These are phyloP conservation scores for Coemansia sp. DNA, from an alignment of 192 early-diverging fungal species.

Conservation along the genomic window DNA sequence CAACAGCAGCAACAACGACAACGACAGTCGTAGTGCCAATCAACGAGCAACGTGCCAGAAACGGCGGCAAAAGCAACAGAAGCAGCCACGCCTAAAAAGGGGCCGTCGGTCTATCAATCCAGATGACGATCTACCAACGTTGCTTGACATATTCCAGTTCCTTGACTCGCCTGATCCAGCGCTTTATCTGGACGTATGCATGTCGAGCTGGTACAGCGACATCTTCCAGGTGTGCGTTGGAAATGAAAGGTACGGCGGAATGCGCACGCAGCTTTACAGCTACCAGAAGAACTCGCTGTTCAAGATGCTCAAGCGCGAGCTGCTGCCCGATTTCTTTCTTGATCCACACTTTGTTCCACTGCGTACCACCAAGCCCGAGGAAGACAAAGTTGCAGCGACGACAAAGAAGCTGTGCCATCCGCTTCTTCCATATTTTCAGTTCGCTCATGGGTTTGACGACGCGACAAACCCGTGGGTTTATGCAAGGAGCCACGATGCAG, in stretches of 20 bases:
- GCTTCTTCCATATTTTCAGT: conserved; percentile 45
- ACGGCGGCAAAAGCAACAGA: conserved; percentile 8
- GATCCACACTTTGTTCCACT: conserved; percentile 51
- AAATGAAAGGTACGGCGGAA: conserved; percentile 25
- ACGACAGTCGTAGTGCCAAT: neutral
- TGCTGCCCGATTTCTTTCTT: conserved; percentile 57
- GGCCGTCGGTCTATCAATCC: neutral
- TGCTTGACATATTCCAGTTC: conserved; percentile 48
- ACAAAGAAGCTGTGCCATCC: conserved; percentile 24
- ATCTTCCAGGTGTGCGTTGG: conserved; percentile 40
- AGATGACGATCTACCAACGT: conserved; percentile 20
- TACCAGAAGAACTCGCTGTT: conserved; percentile 69
- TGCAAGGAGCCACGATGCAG: conserved; percentile 9
- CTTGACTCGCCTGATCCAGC: conserved; percentile 41
- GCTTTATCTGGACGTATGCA: conserved; percentile 28
- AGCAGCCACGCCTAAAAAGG: neutral
- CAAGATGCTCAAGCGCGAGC: conserved; percentile 71
- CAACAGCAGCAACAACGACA: neutral
- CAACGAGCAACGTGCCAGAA: neutral
- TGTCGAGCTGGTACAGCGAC: conserved; percentile 34
- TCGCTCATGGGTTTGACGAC: conserved; percentile 27
- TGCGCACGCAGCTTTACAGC: conserved; percentile 55
- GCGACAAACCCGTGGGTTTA: conserved; percentile 38
- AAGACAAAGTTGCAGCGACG: conserved; percentile 16
- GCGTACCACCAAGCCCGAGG: conserved; percentile 25